Conservation (phyloP, 805 yeast genomes). For the Ogataea nonfermentans region DNA sequence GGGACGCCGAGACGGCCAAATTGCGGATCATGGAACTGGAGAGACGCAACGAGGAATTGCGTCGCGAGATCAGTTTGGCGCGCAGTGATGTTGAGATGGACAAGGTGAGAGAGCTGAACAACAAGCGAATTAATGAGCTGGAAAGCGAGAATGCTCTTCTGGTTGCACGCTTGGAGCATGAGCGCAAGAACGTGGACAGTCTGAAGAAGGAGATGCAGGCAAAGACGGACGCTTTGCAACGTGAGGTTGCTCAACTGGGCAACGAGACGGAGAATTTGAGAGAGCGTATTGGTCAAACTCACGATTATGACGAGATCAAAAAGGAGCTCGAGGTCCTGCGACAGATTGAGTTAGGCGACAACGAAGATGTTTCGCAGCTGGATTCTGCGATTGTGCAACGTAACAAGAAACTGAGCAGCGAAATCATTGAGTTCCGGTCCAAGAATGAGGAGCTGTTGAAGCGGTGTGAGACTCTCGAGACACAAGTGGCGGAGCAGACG, state of each 20-base stretch:
- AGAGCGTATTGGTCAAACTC: slow-evolving; percentile 46
- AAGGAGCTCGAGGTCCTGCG: slow-evolving; percentile 70
- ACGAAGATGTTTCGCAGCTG: slow-evolving; percentile 35
- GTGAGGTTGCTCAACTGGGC: slow-evolving; percentile 48
- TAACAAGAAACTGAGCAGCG: slow-evolving; percentile 70
- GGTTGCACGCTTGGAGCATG: slow-evolving; percentile 55
- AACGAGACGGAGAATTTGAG: slow-evolving; percentile 52
- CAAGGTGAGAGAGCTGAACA: slow-evolving; percentile 41
- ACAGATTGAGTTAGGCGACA: slow-evolving; percentile 69
- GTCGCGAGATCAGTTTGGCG: slow-evolving; percentile 58
- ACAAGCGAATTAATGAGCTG: slow-evolving; percentile 49
- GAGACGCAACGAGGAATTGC: slow-evolving; percentile 70
- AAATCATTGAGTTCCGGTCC: slow-evolving; percentile 63
- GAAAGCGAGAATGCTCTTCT: slow-evolving; percentile 69
- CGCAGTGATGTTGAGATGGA: slow-evolving; percentile 46
- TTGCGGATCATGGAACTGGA: slow-evolving; percentile 68
- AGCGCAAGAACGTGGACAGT: slow-evolving; percentile 34
- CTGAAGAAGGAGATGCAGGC: slow-evolving; percentile 26
- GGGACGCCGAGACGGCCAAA: slow-evolving; percentile 73
- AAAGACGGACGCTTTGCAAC: slow-evolving; percentile 38
- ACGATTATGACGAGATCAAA: slow-evolving; percentile 80
- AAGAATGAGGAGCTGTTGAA: slow-evolving; percentile 47
- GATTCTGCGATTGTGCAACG: slow-evolving; percentile 51
- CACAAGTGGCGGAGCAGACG: slow-evolving; percentile 34
- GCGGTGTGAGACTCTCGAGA: slow-evolving; percentile 41